A percentile compares a stretch with the other conserved stretches of the same genome.
These are phyloP conservation scores for Salvia sclarea DNA, from an alignment of 305 asterid genomes.

Conservation along the genomic window DNA sequence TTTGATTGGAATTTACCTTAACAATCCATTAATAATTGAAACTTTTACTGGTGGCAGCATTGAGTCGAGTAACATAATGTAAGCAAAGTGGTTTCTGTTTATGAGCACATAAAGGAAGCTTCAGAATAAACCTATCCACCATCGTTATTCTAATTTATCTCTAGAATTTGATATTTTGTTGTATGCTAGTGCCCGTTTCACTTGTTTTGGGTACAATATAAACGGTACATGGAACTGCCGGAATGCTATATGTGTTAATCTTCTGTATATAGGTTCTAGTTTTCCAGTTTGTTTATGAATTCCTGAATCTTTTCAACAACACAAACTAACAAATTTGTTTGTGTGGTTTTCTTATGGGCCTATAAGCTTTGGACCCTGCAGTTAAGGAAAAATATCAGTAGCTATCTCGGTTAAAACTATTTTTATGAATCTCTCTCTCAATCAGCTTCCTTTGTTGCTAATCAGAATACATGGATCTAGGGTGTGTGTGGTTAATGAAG, in stretches of 20 bases:
- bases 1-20: background rate
- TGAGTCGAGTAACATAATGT: background rate
- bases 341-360: conserved; percentile 4
- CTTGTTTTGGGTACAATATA: background rate
- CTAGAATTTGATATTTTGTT: background rate
- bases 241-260: background rate
- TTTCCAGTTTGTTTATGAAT: background rate
- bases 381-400: background rate
- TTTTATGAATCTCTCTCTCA: background rate
- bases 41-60: background rate
- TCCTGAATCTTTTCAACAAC: background rate
- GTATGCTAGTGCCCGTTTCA: background rate
- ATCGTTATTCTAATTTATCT: background rate
- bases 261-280: background rate
- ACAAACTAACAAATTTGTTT: background rate
- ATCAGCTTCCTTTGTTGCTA: conserved; percentile 3
- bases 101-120: background rate
- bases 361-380: background rate
- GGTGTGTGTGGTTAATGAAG: background rate
- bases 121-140: background rate
- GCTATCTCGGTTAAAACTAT: background rate
- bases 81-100: background rate
- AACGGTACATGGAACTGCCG: background rate
- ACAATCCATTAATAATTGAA: background rate
- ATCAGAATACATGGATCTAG: background rate